Evolutionary conservation across 371 early-diverging fungal species (phyloP).

Genomic region (Ordospora pajunii): DNA sequence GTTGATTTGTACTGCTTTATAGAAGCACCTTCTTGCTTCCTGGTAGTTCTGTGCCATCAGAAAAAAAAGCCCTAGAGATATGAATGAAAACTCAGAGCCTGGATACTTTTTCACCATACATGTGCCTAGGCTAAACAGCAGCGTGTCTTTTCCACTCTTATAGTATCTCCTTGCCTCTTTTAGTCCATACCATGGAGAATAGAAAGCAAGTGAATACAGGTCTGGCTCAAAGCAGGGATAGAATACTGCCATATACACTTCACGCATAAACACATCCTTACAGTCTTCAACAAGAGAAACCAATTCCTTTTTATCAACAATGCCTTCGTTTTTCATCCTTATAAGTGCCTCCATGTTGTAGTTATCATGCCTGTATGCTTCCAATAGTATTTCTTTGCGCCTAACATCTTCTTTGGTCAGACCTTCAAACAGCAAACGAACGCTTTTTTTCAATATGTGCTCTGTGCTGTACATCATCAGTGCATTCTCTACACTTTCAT

Average conservation of each 20-base stretch:
- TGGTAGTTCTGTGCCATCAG: conserved; percentile 25
- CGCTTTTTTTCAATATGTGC: neutral
- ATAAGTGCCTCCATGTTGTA: conserved; percentile 26
- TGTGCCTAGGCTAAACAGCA: conserved; percentile 18
- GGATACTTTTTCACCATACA: neutral
- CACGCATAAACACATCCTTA: neutral
- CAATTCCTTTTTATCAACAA: conserved; percentile 8
- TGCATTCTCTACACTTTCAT: neutral
- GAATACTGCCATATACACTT: neutral
- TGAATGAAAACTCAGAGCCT: conserved; percentile 18
- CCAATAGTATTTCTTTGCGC: conserved; percentile 17
- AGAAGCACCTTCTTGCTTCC: conserved; percentile 39
- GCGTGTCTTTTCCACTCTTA: neutral
- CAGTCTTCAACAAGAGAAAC: neutral
- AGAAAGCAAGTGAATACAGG: neutral
- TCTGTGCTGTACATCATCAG: neutral
- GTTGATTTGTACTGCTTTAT: conserved; percentile 20
- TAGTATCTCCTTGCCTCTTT: conserved; percentile 5
- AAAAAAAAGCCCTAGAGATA: conserved; percentile 37
- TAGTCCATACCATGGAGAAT: conserved; percentile 13
- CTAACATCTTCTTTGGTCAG: conserved; percentile 21
- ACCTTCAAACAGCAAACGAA: conserved; percentile 7
- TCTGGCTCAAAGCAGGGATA: neutral
- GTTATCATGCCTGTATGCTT: conserved; percentile 14
- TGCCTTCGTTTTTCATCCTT: conserved; percentile 9